Conservation (phyloP, 805 yeast species). For the Candida endomychidarum region DNA sequence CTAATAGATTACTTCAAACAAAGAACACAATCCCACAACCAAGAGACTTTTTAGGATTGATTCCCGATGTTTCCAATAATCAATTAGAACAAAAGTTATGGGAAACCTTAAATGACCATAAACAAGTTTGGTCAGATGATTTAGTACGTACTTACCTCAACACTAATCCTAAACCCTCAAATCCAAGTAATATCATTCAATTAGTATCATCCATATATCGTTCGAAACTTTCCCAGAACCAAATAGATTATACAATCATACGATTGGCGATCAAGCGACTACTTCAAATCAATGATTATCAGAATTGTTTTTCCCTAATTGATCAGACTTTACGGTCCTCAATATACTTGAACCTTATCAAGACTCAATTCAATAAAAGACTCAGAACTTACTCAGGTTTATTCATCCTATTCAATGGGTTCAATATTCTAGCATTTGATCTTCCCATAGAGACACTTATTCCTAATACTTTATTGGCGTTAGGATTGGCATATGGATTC, state of each 20-base stretch:
- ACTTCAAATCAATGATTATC: conserved; percentile 28
- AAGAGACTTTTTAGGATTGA: conserved; percentile 5
- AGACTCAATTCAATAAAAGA: neutral
- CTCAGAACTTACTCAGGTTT: neutral
- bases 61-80: conserved; percentile 2
- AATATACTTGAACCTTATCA: neutral
- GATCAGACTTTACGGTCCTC: conserved; percentile 22
- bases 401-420: neutral
- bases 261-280: conserved; percentile 19
- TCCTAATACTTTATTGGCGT: neutral
- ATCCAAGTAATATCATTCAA: conserved; percentile 7
- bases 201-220: neutral
- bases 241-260: conserved; percentile 10
- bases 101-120: neutral
- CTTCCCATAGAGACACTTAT: neutral
- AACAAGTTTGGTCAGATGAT: neutral
- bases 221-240: neutral
- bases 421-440: neutral
- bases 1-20: conserved; percentile 22
- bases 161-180: conserved; percentile 6
- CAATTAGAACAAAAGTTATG: conserved; percentile 1
- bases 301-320: conserved; percentile 25
- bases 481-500: conserved; percentile 1
- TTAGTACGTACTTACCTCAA: conserved; percentile 6
- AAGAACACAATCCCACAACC: neutral